Percentiles rank a stretch among this genome's conserved stretches.
These are phyloP conservation scores for Yamadazyma blattariae DNA, from an alignment of 1,139 yeast genomes.

Conservation along the genomic window DNA sequence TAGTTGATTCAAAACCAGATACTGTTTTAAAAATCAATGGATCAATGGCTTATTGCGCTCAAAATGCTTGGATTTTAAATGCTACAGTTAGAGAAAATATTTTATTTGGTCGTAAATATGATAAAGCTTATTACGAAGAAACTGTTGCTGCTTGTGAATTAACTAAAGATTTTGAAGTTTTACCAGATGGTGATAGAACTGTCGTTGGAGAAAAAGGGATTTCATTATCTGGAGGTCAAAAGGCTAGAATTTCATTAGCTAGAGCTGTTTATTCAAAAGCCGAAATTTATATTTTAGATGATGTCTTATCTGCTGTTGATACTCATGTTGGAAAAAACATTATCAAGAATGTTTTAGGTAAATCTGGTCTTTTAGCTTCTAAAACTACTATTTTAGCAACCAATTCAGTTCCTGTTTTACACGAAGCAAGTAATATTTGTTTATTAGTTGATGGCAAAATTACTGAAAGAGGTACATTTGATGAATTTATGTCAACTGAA, in stretches of 20 bases:
- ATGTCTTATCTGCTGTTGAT: conserved; percentile 40
- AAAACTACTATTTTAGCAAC: conserved; percentile 38
- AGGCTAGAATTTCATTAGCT: conserved; percentile 40
- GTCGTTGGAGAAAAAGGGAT: conserved; percentile 46
- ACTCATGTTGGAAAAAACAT: conserved; percentile 37
- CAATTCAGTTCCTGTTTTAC: conserved; percentile 34
- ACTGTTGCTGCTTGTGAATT: conserved; percentile 39
- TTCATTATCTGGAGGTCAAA: conserved; percentile 46
- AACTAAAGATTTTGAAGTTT: conserved; percentile 28
- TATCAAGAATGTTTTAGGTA: conserved; percentile 27
- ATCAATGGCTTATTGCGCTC: conserved; percentile 34
- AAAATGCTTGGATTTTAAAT: conserved; percentile 41
- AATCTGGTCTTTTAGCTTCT: conserved; percentile 26
- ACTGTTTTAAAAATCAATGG: conserved; percentile 20
- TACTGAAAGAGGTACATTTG: conserved; percentile 32
- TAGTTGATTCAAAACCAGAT: conserved; percentile 12
- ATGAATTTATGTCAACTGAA: conserved; percentile 19
- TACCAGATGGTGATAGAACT: conserved; percentile 42
- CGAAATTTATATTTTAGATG: conserved; percentile 37
- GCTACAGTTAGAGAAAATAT: conserved; percentile 40
- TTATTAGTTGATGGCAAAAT: conserved; percentile 27
- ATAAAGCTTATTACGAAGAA: conserved; percentile 24
- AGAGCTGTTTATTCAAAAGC: conserved; percentile 42
- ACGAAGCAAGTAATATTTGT: conserved; percentile 26
- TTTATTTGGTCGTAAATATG: conserved; percentile 35